phyloP scores from a whole-genome alignment of 2,329 filamentous ascomycete species.

The Zasmidium citrigriseum region DNA sequence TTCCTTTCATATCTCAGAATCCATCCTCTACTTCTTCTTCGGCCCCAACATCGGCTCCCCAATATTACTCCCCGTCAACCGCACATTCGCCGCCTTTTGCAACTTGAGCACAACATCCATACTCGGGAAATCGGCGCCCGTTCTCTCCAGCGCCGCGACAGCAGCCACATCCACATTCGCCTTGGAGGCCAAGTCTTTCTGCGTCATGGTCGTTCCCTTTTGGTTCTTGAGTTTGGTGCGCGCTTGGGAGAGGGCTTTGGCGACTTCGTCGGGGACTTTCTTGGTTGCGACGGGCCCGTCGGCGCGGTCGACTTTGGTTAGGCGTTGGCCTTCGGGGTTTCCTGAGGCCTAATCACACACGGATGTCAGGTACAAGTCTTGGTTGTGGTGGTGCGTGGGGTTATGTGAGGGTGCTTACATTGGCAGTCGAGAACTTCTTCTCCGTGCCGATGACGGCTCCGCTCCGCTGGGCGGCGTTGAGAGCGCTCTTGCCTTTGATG shows the following conservation, averaged over 20 bases:
- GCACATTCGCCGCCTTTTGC: conserved; percentile 55
- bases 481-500: conserved; percentile 75
- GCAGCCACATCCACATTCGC: conserved; percentile 83
- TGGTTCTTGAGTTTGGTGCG: conserved; percentile 84
- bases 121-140: conserved; percentile 73
- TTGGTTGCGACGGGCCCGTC: conserved; percentile 98
- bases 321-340: conserved; percentile 77
- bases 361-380: not conserved
- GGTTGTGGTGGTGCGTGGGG: not conserved
- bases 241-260: conserved; percentile 76
- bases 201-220: conserved; percentile 71
- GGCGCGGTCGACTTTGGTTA: conserved; percentile 95
- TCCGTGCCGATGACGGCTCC: conserved; percentile 79
- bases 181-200: conserved; percentile 82
- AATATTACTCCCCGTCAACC: conserved; percentile 54
- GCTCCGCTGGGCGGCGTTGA: conserved; percentile 86
- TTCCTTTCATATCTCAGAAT: not conserved
- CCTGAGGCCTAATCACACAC: conserved; percentile 27
- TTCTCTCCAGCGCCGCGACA: conserved; percentile 83
- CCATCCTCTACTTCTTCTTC: conserved; percentile 62
- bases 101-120: conserved; percentile 88
- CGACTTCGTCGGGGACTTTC: conserved; percentile 79
- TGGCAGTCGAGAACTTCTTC: conserved; percentile 84
- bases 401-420: conserved; percentile 62
- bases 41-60: conserved; percentile 76